Percentiles rank a stretch among this genome's conserved stretches.
Conservation (phyloP, 2,329 filamentous ascomycete genomes). For the Rhexocercosporidium sp. region DNA sequence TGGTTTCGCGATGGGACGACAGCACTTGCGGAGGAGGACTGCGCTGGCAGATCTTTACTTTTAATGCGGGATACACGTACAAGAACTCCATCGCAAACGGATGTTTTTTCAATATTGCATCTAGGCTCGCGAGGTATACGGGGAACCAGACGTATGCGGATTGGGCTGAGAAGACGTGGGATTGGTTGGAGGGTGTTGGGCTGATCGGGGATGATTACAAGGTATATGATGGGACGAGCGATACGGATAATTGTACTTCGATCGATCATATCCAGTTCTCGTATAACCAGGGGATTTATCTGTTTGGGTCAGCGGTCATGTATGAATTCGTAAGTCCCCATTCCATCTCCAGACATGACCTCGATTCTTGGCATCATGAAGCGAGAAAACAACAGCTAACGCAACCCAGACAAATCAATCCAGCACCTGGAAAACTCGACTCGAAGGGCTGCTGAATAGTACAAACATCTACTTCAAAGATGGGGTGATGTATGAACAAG, state of each 20-base stretch:
- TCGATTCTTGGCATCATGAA: not conserved
- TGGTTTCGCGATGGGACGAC: constrained; percentile 73
- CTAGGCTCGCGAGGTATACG: constrained; percentile 76
- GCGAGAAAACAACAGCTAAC: constrained; percentile 16
- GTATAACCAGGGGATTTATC: constrained; percentile 70
- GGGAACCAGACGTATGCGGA: constrained; percentile 76
- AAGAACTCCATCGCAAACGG: constrained; percentile 70
- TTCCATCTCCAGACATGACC: not conserved
- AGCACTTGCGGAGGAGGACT: constrained; percentile 74
- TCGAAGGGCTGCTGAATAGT: constrained; percentile 60
- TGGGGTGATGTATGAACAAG: constrained; percentile 47
- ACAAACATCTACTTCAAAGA: constrained; percentile 60
- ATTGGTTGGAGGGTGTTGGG: constrained; percentile 64
- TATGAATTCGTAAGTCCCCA: constrained; percentile 52
- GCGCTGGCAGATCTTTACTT: constrained; percentile 83
- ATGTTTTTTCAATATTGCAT: constrained; percentile 64
- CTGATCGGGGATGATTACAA: constrained; percentile 60
- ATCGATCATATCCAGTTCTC: constrained; percentile 68
- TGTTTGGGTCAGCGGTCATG: constrained; percentile 59
- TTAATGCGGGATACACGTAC: constrained; percentile 81
- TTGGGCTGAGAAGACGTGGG: constrained; percentile 76
- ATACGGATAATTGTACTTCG: constrained; percentile 59
- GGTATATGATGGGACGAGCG: constrained; percentile 66
- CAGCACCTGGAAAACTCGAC: constrained; percentile 59
- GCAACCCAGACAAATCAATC: constrained; percentile 35